Evolutionary conservation across 306 rosid genomes (phyloP), one percentile per base, ranked within the genome.

Genomic region (Canavalia ensiformis): DNA sequence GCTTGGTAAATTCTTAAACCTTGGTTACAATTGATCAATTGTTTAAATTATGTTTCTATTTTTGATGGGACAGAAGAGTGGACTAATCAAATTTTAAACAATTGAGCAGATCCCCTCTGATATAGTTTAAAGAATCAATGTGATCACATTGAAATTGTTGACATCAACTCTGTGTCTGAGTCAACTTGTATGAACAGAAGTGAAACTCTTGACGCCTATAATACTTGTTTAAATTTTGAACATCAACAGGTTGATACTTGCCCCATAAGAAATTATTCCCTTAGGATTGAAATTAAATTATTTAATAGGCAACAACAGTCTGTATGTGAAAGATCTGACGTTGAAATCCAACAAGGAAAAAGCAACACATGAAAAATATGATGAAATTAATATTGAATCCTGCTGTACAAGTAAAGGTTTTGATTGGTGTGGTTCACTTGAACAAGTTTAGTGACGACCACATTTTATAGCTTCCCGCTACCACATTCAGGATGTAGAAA

Each of bases 381-480:
- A 59, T 64, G 25, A 78, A 72, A 2, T 18, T 18, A 18, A 18
- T 5, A 31, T 30, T 34, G 5, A 7, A 54, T 4, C 60, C 8
- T 6, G 39, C 52, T 35, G 2, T 75, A 33, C 54, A 84, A 86
- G 91, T 86, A 88, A 74, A 86, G 77, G 77, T 45, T 84, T 12
- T 65, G 25, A 18, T 18, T 18, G 88, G 87, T 68, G 11, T 62
- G 69, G 66, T 70, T 76, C 59, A 8, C 72, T 55, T 56, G 69
- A 29, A 76, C 51, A 75, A 76, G 69, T 67, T 65, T 60, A 71
- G 83, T 42, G 45, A 72, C 6, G 85, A 18, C 25, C 25, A 85
- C 86, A 30, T 85, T 84, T 77, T 50, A 67, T 76, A 29, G n/a
- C n/a, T 49, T 71, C 60, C 75, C 7, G 33, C 13, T 65, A 11